A percentile compares a stretch with the other conserved stretches of the same genome.
These are phyloP conservation scores for Glebionis coronaria DNA, from an alignment of 129 eudicot species.

Conservation along the genomic window DNA sequence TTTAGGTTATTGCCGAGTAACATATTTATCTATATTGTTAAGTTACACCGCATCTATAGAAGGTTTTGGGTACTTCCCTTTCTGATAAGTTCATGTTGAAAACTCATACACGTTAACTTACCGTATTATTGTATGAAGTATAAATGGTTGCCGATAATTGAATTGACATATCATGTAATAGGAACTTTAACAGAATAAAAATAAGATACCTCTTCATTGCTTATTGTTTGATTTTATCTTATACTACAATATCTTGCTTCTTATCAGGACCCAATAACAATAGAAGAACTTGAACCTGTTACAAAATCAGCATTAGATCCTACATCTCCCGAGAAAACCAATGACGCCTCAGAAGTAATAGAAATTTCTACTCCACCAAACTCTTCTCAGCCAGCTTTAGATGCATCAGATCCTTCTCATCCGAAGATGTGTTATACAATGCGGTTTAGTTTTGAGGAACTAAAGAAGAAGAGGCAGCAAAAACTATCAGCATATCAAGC, in stretches of 20 bases:
- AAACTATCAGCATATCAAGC: slow-evolving; percentile 48
- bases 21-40: too few species aligned
- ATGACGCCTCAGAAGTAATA: slow-evolving; percentile 29
- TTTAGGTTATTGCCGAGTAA: too few species aligned
- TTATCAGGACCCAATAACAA: slow-evolving; percentile 42
- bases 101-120: background rate
- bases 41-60: background rate
- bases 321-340: slow-evolving; percentile 29
- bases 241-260: slow-evolving; percentile 11
- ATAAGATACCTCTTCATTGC: background rate
- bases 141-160: background rate
- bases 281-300: slow-evolving; percentile 27
- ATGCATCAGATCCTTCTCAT: slow-evolving; percentile 38
- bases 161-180: background rate
- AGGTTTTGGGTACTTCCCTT: background rate
- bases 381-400: slow-evolving; percentile 38
- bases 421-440: slow-evolving; percentile 47
- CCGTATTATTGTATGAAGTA: background rate
- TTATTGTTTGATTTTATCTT: slow-evolving; percentile 1
- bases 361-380: slow-evolving; percentile 32
- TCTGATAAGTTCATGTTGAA: background rate
- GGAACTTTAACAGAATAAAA: background rate
- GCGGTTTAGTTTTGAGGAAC: slow-evolving; percentile 67
- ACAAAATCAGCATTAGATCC: slow-evolving; percentile 26
- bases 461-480: slow-evolving; percentile 62